These are phyloP conservation scores for Trichoderma atrobrunneum DNA, from an alignment of 2,329 filamentous ascomycete genomes.

Conservation along the genomic window DNA sequence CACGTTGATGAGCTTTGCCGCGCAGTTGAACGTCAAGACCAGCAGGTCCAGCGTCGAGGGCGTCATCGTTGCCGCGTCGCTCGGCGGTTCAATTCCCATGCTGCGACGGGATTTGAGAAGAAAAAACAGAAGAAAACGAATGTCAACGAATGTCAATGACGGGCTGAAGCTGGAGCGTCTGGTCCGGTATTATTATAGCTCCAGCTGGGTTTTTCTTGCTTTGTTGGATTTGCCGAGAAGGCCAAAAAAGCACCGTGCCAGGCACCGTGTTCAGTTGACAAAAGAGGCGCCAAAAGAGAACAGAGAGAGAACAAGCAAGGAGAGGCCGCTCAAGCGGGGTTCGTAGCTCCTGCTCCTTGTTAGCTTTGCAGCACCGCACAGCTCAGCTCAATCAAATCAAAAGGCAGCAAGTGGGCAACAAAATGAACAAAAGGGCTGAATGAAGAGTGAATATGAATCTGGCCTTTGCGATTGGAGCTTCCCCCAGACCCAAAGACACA, in stretches of 20 bases:
- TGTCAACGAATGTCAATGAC: background rate
- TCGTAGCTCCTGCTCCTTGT: background rate
- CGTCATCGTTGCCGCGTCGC: constrained; percentile 30
- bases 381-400: background rate
- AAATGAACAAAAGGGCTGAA: background rate
- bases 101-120: background rate
- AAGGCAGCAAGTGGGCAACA: background rate
- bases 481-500: background rate
- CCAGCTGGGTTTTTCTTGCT: background rate
- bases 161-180: background rate
- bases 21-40: constrained; percentile 88
- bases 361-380: background rate
- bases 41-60: constrained; percentile 63
- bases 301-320: background rate
- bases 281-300: background rate
- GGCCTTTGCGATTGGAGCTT: too few species aligned
- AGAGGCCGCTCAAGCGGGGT: background rate
- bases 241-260: background rate
- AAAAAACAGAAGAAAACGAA: background rate
- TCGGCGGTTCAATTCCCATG: background rate
- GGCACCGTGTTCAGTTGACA: background rate
- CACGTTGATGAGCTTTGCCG: constrained; percentile 65
- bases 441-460: background rate
- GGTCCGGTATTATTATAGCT: background rate
- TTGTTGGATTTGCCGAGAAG: background rate